A percentile compares a stretch with the other conserved stretches of the same genome.
Conservation (phyloP, 1,284 basidiomycete species). For the Cryptococcus amylolentus region DNA sequence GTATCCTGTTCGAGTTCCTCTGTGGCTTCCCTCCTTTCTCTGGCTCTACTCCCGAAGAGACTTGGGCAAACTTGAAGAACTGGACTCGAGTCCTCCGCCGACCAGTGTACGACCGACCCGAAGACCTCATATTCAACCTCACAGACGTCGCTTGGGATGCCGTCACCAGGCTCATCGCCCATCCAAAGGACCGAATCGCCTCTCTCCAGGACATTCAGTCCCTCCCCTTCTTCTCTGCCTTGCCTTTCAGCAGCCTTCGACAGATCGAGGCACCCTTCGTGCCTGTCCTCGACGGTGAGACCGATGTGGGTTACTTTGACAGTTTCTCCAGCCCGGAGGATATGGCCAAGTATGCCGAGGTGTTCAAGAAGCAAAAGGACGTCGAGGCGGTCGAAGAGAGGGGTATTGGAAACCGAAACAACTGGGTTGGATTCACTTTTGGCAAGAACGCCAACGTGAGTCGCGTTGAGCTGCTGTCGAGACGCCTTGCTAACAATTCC, state of each 20-base stretch:
- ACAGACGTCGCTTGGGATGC: slow-evolving; percentile 92
- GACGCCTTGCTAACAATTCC: neutral
- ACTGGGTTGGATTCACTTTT: slow-evolving; percentile 86
- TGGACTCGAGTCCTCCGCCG: slow-evolving; percentile 88
- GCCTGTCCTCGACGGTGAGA: slow-evolving; percentile 88
- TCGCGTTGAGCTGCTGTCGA: slow-evolving; percentile 5
- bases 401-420: slow-evolving; percentile 59
- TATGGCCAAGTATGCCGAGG: slow-evolving; percentile 98
- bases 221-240: slow-evolving; percentile 79
- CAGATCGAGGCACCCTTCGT: slow-evolving; percentile 85
- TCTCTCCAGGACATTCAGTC: slow-evolving; percentile 68
- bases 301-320: slow-evolving; percentile 98
- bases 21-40: slow-evolving; percentile 95
- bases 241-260: slow-evolving; percentile 76
- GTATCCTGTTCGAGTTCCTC: slow-evolving; percentile 98
- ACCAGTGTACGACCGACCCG: slow-evolving; percentile 92
- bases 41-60: slow-evolving; percentile 92
- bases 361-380: slow-evolving; percentile 93
- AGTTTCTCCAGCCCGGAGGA: slow-evolving; percentile 89
- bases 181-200: slow-evolving; percentile 73
- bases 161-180: slow-evolving; percentile 76
- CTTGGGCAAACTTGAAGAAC: slow-evolving; percentile 98
- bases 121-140: slow-evolving; percentile 97
- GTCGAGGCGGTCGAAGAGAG: slow-evolving; percentile 89
- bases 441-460: slow-evolving; percentile 63